Evolutionary conservation across 345 rosid genomes (phyloP), one percentile per base, ranked within the genome.

Genomic region (Erucastrum elatum): DNA sequence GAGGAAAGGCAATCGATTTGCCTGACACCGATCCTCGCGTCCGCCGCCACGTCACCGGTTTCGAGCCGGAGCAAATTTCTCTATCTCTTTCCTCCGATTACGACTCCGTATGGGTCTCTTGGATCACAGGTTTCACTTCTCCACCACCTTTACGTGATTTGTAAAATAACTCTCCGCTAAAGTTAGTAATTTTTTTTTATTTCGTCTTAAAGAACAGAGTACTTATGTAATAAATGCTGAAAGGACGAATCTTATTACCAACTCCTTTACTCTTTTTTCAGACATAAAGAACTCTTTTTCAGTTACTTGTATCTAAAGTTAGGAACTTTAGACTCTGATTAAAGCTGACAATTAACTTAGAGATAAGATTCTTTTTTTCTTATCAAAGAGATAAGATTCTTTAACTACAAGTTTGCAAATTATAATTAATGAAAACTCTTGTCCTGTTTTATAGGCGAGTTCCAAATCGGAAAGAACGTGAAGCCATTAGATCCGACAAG

Each of bases 101-200:
- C 16, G 90, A 86, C 68, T 91, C 94, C 25, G 71, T 91, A 10
- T 91, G 96, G 96, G 84, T 91, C 68, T 86, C 96, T 26, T 91
- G 96, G 94, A 82, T 91, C 72, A 91, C 92, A 64, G 91, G 94
- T 91, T 74, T 41, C 51, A 15, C 37, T 60, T 21, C 37, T 15
- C 25, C 33, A 25, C 41, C 3, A 34, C 34, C 8, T 66, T 33
- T 59, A 41, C 72, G 51, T 72, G n/a, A 66, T 33, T 66, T 29
- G 4, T 58, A 56, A 62, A 35, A 31, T 35, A 35, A 35, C 68
- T 31, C 29, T 64, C 71, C 39, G 21, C 63, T 21, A 21, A 59
- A 60, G 5, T 2, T 69, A 6, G 6, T 9, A 46, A 8, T 8
- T 15, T 58, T 7, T 37, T 7, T 34, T 30, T 30, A 12, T n/a